Evolutionary conservation across 345 rosid genomes (phyloP).

Genomic region (Lepidium africanum): DNA sequence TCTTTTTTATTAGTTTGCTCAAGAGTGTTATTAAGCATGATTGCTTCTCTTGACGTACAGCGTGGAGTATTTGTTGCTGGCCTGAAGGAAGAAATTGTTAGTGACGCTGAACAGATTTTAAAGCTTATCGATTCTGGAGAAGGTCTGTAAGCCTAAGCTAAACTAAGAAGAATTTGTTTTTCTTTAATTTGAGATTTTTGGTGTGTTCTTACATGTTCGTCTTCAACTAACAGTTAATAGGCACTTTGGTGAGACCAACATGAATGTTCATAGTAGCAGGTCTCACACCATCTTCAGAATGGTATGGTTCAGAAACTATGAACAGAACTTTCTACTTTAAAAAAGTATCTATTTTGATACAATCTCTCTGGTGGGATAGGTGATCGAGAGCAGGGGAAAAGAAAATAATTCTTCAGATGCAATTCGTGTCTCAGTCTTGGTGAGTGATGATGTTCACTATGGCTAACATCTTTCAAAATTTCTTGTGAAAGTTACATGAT

Average conservation of each 20-base stretch:
- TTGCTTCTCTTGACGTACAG: constrained; percentile 33
- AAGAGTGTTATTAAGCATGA: background rate
- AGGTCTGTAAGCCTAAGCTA: constrained; percentile 41
- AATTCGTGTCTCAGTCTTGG: constrained; percentile 85
- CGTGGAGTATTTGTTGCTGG: constrained; percentile 91
- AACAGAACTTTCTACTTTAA: background rate
- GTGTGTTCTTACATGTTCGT: background rate
- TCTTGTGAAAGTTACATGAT: background rate
- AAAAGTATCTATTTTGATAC: background rate
- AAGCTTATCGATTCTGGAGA: constrained; percentile 81
- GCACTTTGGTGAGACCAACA: constrained; percentile 95
- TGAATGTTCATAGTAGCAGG: constrained; percentile 92
- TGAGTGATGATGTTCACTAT: constrained; percentile 23
- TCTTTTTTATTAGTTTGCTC: background rate
- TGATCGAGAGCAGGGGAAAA: constrained; percentile 82
- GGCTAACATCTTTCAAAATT: background rate
- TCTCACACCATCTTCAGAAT: constrained; percentile 96
- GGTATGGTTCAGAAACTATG: constrained; percentile 37
- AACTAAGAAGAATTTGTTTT: background rate
- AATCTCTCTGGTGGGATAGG: constrained; percentile 38
- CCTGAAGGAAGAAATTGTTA: constrained; percentile 80
- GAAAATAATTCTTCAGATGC: constrained; percentile 48
- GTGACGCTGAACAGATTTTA: constrained; percentile 71
- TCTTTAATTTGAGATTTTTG: background rate
- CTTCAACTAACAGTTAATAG: constrained; percentile 51